Evolutionary conservation across 108 stramenopile genomes (phyloP), one percentile per base, ranked within the genome.

Genomic region (Cyclostephanos invisitatus): DNA sequence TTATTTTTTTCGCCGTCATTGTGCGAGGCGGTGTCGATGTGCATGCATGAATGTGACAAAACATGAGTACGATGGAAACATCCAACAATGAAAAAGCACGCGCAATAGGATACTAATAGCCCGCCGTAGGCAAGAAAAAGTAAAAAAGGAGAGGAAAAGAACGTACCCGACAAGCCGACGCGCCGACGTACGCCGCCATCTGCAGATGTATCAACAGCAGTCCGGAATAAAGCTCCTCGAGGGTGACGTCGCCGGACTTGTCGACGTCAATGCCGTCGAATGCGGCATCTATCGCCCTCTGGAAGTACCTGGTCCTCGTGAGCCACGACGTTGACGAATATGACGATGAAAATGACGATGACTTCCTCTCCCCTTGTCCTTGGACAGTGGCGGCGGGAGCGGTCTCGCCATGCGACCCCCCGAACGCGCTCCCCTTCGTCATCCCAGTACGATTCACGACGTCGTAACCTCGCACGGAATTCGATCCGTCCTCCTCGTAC

Each of bases 121-220:
- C n/a, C n/a, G n/a, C 49, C n/a, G 66, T 51, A 47, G 40, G 28
- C 38, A 0, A 12, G 60, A 8, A 42, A 57, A 18, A 15, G 7
- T 3, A 32, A 32, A 32, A 4, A 32, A 32, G 32, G n/a, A n/a
- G n/a, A n/a, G n/a, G n/a, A n/a, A n/a, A n/a, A n/a, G n/a, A n/a
- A 74, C 85, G 46, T 40, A 86, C 85, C 81, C 79, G 79, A 67
- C 92, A 91, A 46, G 92, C 92, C 4, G 92, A 86, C 20, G 92
- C 83, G 15, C 92, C 92, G 12, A 83, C 86, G 72, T 89, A 91
- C n/a, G 71, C 71, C 9, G 87, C 92, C 57, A 90, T 56, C 29
- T 89, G 87, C 57, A 94, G 77, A 74, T 94, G 92, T 75, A 94
- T 87, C 62, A 90, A 67, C 14, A 94, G 61, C 58, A 94, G 53